Evolutionary conservation across 2,329 filamentous ascomycete species (phyloP), one percentile per base, ranked within the genome.

Genomic region (Calcarisporium arbuscula): DNA sequence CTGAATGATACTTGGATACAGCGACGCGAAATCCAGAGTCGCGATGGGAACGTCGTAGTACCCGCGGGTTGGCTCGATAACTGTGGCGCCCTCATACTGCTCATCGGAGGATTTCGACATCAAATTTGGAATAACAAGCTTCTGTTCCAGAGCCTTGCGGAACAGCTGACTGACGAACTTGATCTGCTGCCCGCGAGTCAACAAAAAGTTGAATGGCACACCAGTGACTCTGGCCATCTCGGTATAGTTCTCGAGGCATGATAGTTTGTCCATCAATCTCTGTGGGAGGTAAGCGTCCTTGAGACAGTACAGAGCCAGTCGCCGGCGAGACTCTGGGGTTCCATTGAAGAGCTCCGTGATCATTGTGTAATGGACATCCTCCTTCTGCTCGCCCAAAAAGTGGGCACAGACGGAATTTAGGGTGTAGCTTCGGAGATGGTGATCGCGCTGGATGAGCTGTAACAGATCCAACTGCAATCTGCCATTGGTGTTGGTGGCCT

Each of bases 201-300:
- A 73, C 28, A 98, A 72, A 53, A 83, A 94, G 55, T 95, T 96
- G 69, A 98, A 98, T 0, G 92, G 92, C 5, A 98, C 90, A 49
- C 92, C 92, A 18, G 94, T 98, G 62, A 98, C 92, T 77, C 92
- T 92, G 38, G 92, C 90, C 92, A 98, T 98, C 64, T 98, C 92
- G 0, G 92, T 96, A 53, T 96, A 96, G 57, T 98, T 98, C 62
- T 95, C 85, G n/a, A 98, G 70, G 61, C 92, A 96, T 54, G 94
- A 96, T 18, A 98, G 70, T 60, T 98, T 98, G 55, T 98, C 92
- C 80, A 98, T 89, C 33, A 98, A 62, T 40, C 94, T 70, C 53
- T 96, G 89, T 2, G 92, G 92, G 4, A 98, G 70, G 51, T 95
- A 98, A 0, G 92, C 92, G 65, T 98, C 94, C 61, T 98, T 98